Evolutionary conservation across 306 rosid genomes (phyloP), one percentile per base, ranked within the genome.

Genomic region (Pachyrhizus erosus): DNA sequence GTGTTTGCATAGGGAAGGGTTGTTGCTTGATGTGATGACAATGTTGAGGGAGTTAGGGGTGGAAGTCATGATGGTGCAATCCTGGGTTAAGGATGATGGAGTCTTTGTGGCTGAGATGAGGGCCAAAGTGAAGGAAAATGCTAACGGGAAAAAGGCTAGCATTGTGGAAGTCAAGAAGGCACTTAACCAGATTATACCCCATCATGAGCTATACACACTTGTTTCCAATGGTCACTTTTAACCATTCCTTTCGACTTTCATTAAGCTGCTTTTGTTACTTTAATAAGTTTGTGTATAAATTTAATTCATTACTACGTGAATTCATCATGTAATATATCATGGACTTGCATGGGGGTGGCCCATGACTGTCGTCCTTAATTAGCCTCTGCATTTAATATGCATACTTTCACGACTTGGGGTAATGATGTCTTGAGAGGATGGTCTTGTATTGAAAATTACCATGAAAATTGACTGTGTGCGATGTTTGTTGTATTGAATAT

Each of bases 91-190:
- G 43, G 60, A 62, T 43, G 62, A 77, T 29, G 71, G 71, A 18
- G 29, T 77, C 23, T 61, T 91, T 37, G 84, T 84, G 49, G 94
- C 91, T 23, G 85, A 89, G 54, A 69, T 92, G 0, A 84, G 91
- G 26, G 97, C 91, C 27, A 92, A 87, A 88, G 92, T 92, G 71
- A 91, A 80, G 84, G 92, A 87, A 18, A 78, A 84, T 45, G 76
- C 12, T 7, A 84, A 64, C 18, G 91, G 93, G 61, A 89, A 68
- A 83, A 90, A 82, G 78, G 70, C 87, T 34, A 92, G 90, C 80
- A 88, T 92, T 75, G 80, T 91, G 84, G 94, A 91, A 68, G 94
- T 91, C 62, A 89, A 89, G 85, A 92, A 87, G 79, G 94, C 90
- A 29, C 85, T 92, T 33, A 85, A 85, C 51, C 89, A 86, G 65